Conservation (phyloP, 805 yeast genomes). For the Cyberlindnera galapagoensis region DNA sequence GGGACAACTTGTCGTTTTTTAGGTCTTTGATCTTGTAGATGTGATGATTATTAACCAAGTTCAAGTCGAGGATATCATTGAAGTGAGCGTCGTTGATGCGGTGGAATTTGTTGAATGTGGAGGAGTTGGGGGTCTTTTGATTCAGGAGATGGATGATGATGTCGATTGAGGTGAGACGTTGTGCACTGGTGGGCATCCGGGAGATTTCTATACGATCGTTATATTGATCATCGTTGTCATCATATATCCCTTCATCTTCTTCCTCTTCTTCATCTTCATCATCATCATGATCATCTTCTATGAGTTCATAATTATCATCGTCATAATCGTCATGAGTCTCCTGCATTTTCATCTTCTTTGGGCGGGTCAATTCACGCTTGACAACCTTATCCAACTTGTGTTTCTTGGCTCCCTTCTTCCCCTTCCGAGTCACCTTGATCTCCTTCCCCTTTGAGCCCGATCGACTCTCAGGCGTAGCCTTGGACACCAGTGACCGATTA, state of each 20-base stretch:
- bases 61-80: conserved; percentile 28
- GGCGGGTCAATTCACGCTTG: neutral
- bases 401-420: neutral
- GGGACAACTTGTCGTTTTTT: conserved; percentile 24
- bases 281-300: conserved; percentile 6
- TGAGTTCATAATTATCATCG: conserved; percentile 3
- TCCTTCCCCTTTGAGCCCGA: conserved; percentile 2
- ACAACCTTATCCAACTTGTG: too few species aligned
- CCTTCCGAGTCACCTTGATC: neutral
- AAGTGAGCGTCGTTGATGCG: conserved; percentile 25
- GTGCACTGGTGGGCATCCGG: conserved; percentile 15
- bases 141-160: conserved; percentile 13
- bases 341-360: neutral
- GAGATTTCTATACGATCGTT: conserved; percentile 23
- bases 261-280: conserved; percentile 3
- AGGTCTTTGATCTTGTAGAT: conserved; percentile 24
- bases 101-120: conserved; percentile 15
- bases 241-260: conserved; percentile 1
- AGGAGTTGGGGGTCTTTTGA: conserved; percentile 4
- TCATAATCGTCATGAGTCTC: conserved; percentile 1
- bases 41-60: conserved; percentile 29
- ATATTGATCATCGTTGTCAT: conserved; percentile 1
- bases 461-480: conserved; percentile 8
- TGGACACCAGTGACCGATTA: conserved; percentile 11
- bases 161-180: conserved; percentile 17